Evolutionary conservation across 495 filamentous ascomycete species (phyloP).

Genomic region (Penicillium riverlandense): DNA sequence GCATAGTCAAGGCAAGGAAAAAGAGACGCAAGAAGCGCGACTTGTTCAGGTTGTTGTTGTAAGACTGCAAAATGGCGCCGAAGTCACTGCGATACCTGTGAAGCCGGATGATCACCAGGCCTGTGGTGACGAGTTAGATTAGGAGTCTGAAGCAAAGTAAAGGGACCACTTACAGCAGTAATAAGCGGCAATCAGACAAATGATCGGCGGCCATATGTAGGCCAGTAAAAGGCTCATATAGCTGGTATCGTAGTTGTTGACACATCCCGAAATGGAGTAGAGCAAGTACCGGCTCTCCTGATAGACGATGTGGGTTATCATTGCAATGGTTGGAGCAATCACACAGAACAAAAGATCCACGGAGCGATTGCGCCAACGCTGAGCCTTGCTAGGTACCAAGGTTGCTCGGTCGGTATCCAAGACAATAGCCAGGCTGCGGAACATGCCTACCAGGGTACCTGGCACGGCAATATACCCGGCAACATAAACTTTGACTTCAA

Average conservation of each 20-base stretch:
- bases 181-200: slow-evolving; percentile 53
- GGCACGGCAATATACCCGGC: slow-evolving; percentile 58
- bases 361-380: slow-evolving; percentile 44
- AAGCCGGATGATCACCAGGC: slow-evolving; percentile 60
- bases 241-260: slow-evolving; percentile 52
- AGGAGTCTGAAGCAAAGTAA: neutral
- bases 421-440: slow-evolving; percentile 62
- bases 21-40: slow-evolving; percentile 76
- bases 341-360: slow-evolving; percentile 66
- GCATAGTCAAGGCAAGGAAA: slow-evolving; percentile 58
- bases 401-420: slow-evolving; percentile 58
- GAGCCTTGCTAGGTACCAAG: slow-evolving; percentile 42
- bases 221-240: slow-evolving; percentile 65
- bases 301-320: slow-evolving; percentile 62
- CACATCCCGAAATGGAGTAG: slow-evolving; percentile 67
- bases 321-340: slow-evolving; percentile 55
- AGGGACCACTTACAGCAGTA: slow-evolving; percentile 59
- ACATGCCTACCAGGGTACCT: slow-evolving; percentile 56
- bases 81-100: slow-evolving; percentile 59
- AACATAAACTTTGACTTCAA: slow-evolving; percentile 65
- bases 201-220: slow-evolving; percentile 58
- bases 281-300: slow-evolving; percentile 67
- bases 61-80: slow-evolving; percentile 46
- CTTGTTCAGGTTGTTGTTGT: slow-evolving; percentile 51
- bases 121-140: slow-evolving; percentile 23